Base-by-base conservation (phyloP, 352 stramenopile species). In the Bremia lactucae region DNA sequence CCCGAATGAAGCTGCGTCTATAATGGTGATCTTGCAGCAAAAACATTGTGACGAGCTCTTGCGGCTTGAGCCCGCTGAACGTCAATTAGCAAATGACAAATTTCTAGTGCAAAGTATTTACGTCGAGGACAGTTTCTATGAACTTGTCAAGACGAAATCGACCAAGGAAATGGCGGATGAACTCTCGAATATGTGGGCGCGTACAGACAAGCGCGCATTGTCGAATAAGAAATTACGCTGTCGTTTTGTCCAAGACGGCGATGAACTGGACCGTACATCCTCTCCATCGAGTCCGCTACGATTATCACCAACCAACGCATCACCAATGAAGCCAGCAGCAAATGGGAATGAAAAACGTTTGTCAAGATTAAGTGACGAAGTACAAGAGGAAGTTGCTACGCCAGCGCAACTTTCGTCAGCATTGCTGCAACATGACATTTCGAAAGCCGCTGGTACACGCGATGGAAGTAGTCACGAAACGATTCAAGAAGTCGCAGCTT, bases 171-270 rank as follows among this genome's bases (percentile, higher is more conserved):
- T 89, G 69, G 80, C 76, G 1, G 81, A 94, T 53, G 81, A 91
- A 26, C 72, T 94, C 38, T 87, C 81, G 20, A 77, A 81, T 48
- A 88, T 94, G 72, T 91, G 78, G 81, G 65, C 73, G 2, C 59
- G 68, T 33, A 83, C 78, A 18, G 76, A 91, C 50, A 89, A 89
- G 56, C 72, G 72, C 31, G 70, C 65, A 36, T 52, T 91, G 14
- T 69, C 72, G 31, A 94, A 94, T 60, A 94, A 94, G 70, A 93
- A 94, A 46, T 57, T 94, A 35, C 78, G 81, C 43, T 94, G 81
- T 49, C 78, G 76, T 16, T 94, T 94, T 50, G 53, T 79, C 25
- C 70, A 90, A 47, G 67, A 76, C 25, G 55, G 63, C 3, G 56
- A 71, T 2, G 52, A 52, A 6, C 23, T 37, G 13, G 29, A 18